These are phyloP conservation scores for Citrus inodora DNA, from an alignment of 345 rosid species.

Conservation along the genomic window DNA sequence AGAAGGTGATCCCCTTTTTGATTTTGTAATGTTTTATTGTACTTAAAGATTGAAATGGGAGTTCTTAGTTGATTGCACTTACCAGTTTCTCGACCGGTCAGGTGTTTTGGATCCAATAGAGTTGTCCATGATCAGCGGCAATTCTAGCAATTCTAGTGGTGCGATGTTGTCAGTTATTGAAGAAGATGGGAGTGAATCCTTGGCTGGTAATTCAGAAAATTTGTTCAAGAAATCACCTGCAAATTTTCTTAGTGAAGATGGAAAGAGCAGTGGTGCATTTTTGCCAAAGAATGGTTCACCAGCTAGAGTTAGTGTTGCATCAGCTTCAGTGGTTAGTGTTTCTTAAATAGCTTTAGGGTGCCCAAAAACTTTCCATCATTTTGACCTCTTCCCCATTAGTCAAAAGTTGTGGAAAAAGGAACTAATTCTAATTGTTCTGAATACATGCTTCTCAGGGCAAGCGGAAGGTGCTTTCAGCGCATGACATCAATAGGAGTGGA, in stretches of 20 bases:
- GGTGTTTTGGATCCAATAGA: conserved; percentile 72
- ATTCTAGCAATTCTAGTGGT: conserved; percentile 35
- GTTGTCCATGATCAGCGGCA: conserved; percentile 64
- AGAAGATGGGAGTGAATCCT: conserved; percentile 52
- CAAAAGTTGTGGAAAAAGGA: neutral
- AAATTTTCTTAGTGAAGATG: conserved; percentile 24
- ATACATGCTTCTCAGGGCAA: conserved; percentile 45
- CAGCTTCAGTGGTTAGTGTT: conserved; percentile 41
- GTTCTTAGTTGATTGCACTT: neutral
- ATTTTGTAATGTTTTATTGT: neutral
- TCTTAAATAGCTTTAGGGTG: neutral
- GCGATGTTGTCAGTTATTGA: conserved; percentile 46
- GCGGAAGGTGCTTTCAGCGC: conserved; percentile 45
- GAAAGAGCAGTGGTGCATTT: conserved; percentile 24
- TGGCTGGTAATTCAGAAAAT: conserved; percentile 39
- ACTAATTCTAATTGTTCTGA: conserved; percentile 10
- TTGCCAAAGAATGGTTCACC: conserved; percentile 34
- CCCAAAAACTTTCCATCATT: neutral
- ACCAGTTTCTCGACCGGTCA: conserved; percentile 19
- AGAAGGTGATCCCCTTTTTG: conserved; percentile 48
- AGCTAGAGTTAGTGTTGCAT: conserved; percentile 24
- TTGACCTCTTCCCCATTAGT: neutral
- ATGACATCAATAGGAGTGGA: conserved; percentile 52
- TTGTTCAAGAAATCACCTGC: conserved; percentile 47
- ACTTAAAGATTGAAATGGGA: neutral